phyloP scores from a whole-genome alignment of 2,329 filamentous ascomycete species.

The Penicillium sp. region DNA sequence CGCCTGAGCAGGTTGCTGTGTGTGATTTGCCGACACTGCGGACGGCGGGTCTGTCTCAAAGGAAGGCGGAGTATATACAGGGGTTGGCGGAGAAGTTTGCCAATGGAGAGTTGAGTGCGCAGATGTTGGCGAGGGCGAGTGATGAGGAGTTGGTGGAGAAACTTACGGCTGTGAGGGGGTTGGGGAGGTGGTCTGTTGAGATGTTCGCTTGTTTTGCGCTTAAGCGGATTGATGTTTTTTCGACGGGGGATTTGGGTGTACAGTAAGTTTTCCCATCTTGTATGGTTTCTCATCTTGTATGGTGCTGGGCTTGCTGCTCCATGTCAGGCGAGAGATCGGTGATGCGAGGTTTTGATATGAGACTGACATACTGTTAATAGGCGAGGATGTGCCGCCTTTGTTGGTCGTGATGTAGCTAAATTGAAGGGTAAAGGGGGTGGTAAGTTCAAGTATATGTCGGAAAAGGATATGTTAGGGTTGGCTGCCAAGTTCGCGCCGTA shows the following conservation, averaged over 20 bases:
- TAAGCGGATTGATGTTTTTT: conserved; percentile 93
- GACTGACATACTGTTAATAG: conserved; percentile 41
- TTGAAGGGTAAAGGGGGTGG: conserved; percentile 78
- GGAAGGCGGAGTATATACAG: conserved; percentile 93
- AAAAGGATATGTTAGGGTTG: conserved; percentile 87
- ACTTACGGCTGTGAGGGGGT: conserved; percentile 82
- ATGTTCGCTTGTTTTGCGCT: conserved; percentile 98
- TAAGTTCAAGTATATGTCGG: conserved; percentile 98
- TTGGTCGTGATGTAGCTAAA: conserved; percentile 81
- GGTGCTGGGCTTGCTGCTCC: not conserved
- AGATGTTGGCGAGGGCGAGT: conserved; percentile 75
- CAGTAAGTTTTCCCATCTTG: conserved; percentile 65
- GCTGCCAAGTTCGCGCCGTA: conserved; percentile 84
- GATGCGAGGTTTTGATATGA: not conserved
- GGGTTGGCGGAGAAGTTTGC: conserved; percentile 84
- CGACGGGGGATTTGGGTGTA: conserved; percentile 87
- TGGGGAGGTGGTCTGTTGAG: conserved; percentile 91
- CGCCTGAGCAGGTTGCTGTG: conserved; percentile 72
- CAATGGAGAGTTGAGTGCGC: conserved; percentile 73
- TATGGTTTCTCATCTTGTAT: not conserved
- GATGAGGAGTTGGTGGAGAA: conserved; percentile 86
- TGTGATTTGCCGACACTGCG: conserved; percentile 72
- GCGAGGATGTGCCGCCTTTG: conserved; percentile 86
- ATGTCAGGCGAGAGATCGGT: not conserved
- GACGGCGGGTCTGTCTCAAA: conserved; percentile 85